phyloP scores from a whole-genome alignment of 2,329 filamentous ascomycete species.

The Furcasterigmium furcatum region DNA sequence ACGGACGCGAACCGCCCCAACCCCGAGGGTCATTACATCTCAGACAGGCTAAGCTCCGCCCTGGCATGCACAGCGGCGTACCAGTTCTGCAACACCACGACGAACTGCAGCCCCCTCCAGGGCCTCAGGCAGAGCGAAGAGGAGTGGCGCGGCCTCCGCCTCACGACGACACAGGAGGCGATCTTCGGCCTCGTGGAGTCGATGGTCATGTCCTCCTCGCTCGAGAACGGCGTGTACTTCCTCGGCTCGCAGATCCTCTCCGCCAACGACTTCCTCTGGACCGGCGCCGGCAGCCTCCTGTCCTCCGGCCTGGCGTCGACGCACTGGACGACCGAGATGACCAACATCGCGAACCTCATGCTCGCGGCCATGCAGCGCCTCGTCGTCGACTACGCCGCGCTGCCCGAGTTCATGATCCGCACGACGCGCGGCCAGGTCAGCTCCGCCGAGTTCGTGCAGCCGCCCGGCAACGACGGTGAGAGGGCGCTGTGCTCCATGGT shows the following conservation, averaged over 20 bases:
- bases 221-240: not conserved
- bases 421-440: not conserved
- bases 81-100: not conserved
- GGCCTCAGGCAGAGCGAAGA: not conserved
- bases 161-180: not conserved
- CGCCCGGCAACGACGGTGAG: not conserved
- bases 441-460: not conserved
- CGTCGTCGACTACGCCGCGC: not conserved
- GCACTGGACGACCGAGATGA: not conserved
- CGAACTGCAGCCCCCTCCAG: not conserved
- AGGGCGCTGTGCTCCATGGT: not conserved
- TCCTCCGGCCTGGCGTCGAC: not conserved
- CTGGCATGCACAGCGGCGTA: not conserved
- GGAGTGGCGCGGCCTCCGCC: not conserved
- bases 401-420: not conserved
- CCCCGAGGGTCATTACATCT: not conserved
- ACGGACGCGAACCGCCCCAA: not conserved
- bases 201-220: not conserved
- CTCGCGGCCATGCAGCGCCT: conserved; percentile 1
- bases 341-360: not conserved
- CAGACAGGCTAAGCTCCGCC: not conserved
- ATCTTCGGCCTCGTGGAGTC: not conserved
- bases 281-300: not conserved
- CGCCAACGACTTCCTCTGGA: not conserved
- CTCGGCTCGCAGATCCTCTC: not conserved